Percentiles rank a stretch among this genome's conserved stretches.
These are phyloP conservation scores for Coemansia furcata DNA, from an alignment of 192 early-diverging fungal genomes.

Conservation along the genomic window DNA sequence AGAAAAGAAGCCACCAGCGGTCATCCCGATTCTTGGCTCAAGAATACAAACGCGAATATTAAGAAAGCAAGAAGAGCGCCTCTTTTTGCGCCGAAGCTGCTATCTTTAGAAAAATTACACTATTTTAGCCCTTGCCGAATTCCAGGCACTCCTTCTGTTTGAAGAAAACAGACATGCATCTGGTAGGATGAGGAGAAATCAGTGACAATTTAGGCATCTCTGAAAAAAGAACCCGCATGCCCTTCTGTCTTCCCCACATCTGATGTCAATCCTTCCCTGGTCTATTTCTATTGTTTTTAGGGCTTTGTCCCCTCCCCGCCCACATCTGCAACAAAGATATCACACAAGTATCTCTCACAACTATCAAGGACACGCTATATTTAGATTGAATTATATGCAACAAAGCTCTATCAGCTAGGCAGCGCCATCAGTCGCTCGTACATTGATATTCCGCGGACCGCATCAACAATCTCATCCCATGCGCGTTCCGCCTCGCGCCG, in stretches of 20 bases:
- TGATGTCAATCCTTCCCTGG: constrained; percentile 8
- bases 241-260: constrained; percentile 16
- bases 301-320: neutral
- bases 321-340: constrained; percentile 1
- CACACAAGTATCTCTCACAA: constrained; percentile 3
- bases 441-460: constrained; percentile 36
- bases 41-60: neutral
- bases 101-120: constrained; percentile 4
- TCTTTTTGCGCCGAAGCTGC: neutral
- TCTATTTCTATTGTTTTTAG: neutral
- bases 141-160: neutral
- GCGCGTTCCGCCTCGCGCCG: constrained; percentile 44
- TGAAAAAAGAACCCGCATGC: constrained; percentile 11
- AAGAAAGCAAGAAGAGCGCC: neutral
- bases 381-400: neutral
- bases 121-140: neutral
- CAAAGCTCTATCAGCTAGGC: constrained; percentile 10
- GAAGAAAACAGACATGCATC: constrained; percentile 3
- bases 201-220: constrained; percentile 6
- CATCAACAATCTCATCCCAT: constrained; percentile 44
- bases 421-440: constrained; percentile 34
- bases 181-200: constrained; percentile 4
- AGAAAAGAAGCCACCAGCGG: constrained; percentile 2
- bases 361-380: neutral
- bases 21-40: constrained; percentile 6